Percentiles rank a stretch among this genome's conserved stretches.
Conservation (phyloP, 768 basidiomycete genomes). For the Tulasnella sp. region DNA sequence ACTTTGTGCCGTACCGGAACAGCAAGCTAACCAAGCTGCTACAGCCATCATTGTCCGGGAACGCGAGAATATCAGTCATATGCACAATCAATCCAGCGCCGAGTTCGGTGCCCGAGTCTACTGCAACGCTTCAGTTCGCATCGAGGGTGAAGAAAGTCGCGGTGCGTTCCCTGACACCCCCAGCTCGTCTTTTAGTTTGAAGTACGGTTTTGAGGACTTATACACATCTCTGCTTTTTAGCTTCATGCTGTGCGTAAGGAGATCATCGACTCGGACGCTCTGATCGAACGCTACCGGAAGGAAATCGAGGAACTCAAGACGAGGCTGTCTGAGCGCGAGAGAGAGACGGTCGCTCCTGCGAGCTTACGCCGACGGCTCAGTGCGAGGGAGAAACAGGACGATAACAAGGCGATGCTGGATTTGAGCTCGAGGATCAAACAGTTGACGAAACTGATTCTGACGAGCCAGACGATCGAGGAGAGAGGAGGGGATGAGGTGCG, state of each 20-base stretch:
- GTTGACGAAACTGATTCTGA: conserved; percentile 72
- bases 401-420: conserved; percentile 75
- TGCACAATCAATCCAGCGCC: conserved; percentile 88
- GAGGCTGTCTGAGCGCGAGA: conserved; percentile 58
- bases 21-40: conserved; percentile 90
- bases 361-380: conserved; percentile 38
- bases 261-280: conserved; percentile 81
- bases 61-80: conserved; percentile 91
- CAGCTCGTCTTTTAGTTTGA: background rate
- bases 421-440: conserved; percentile 70
- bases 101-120: conserved; percentile 68
- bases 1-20: conserved; percentile 91
- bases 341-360: conserved; percentile 37
- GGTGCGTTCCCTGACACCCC: conserved; percentile 28
- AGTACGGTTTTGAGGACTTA: background rate
- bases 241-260: conserved; percentile 88
- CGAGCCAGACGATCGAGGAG: conserved; percentile 72
- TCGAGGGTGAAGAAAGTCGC: conserved; percentile 84
- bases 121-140: conserved; percentile 84
- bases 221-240: conserved; percentile 24
- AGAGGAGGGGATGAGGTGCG: conserved; percentile 43
- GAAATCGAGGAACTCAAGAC: conserved; percentile 85
- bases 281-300: conserved; percentile 87
- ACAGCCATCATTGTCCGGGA: conserved; percentile 88
- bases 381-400: conserved; percentile 67